Percentiles rank a stretch among this genome's conserved stretches.
Evolutionary conservation across 257 asterid genomes (phyloP).

Genomic region (Ilex aquifolium): DNA sequence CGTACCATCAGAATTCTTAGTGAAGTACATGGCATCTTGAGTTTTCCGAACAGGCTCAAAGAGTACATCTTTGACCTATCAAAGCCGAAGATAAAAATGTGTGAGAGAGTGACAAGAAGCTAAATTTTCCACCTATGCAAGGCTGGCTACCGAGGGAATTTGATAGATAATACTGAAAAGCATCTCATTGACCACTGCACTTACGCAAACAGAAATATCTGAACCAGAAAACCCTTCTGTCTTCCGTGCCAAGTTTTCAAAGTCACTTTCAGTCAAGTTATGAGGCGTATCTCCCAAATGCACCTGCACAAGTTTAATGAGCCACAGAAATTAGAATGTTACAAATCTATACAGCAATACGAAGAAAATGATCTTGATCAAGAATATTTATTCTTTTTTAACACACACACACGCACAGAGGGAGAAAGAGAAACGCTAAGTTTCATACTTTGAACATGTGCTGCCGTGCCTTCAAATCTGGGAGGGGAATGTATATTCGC

Average conservation of each 20-base stretch:
- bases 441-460: constrained; percentile 24
- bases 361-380: too few relatives aligned
- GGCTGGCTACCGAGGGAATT: neutral
- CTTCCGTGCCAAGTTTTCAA: constrained; percentile 55
- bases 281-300: constrained; percentile 83
- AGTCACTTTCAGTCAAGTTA: constrained; percentile 61
- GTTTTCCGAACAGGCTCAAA: constrained; percentile 33
- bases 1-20: constrained; percentile 13
- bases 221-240: constrained; percentile 84
- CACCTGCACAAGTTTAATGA: constrained; percentile 36
- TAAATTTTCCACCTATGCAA: too few relatives aligned
- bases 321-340: neutral
- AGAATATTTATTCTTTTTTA: too few relatives aligned
- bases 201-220: constrained; percentile 70
- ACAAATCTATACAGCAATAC: neutral
- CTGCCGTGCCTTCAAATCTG: constrained; percentile 28
- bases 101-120: neutral
- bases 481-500: constrained; percentile 26
- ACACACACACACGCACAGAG: too few relatives aligned
- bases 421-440: neutral
- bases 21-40: constrained; percentile 28
- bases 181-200: constrained; percentile 13
- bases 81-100: neutral
- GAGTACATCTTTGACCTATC: constrained; percentile 26
- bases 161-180: neutral